Evolutionary conservation across 1,284 basidiomycete species (phyloP).

Genomic region (Omphalotus olearius): DNA sequence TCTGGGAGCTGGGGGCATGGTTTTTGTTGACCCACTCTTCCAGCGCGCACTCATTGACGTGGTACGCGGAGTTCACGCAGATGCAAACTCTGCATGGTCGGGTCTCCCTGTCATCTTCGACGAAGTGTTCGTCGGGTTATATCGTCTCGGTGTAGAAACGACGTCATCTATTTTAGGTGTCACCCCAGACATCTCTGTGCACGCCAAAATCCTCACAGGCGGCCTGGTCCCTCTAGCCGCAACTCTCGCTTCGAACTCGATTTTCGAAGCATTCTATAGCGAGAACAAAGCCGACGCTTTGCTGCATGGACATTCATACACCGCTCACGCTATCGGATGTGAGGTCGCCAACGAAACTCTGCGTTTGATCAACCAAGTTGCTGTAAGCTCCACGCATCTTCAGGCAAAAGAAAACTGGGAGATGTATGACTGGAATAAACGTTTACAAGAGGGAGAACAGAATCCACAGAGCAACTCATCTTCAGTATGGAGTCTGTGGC

Average conservation of each 20-base stretch:
- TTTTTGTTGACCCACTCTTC: constrained; percentile 97
- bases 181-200: constrained; percentile 83
- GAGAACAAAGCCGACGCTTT: constrained; percentile 77
- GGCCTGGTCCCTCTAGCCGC: constrained; percentile 86
- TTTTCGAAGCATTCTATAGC: constrained; percentile 76
- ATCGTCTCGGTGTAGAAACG: constrained; percentile 78
- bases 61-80: constrained; percentile 48
- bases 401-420: constrained; percentile 40
- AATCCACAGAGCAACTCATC: too few species aligned
- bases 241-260: constrained; percentile 75
- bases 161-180: constrained; percentile 65
- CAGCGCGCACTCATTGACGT: constrained; percentile 85
- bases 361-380: constrained; percentile 54
- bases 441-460: too few species aligned
- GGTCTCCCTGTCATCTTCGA: constrained; percentile 93
- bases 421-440: background rate
- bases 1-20: constrained; percentile 96
- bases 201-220: constrained; percentile 94
- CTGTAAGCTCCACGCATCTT: constrained; percentile 49
- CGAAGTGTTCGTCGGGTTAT: constrained; percentile 92
- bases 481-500: constrained; percentile 59
- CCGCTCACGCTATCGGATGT: constrained; percentile 89
- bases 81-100: constrained; percentile 42
- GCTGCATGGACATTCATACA: constrained; percentile 94
- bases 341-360: constrained; percentile 86